These are phyloP conservation scores for Trypanosomatidae sp. DNA, from an alignment of 208 protist genomes.

Conservation along the genomic window DNA sequence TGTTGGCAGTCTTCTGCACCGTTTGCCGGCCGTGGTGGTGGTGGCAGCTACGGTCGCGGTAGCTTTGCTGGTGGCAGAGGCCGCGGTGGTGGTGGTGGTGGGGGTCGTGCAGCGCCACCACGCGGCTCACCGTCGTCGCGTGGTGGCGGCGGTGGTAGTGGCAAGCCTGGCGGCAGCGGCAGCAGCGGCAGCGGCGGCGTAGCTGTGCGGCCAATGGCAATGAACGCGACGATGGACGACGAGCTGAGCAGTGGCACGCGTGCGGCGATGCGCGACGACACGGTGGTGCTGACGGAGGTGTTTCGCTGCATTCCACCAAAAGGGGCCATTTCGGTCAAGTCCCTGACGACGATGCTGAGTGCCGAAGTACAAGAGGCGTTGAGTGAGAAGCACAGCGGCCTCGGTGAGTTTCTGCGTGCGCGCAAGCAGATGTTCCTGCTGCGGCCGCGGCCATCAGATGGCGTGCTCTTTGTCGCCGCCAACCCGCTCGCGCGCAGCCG, in stretches of 20 bases:
- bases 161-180: background rate
- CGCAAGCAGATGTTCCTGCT: constrained; percentile 73
- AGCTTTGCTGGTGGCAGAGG: too few relatives aligned
- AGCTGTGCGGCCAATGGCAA: background rate
- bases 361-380: constrained; percentile 60
- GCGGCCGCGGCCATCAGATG: constrained; percentile 21
- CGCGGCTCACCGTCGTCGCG: too few relatives aligned
- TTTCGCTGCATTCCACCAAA: constrained; percentile 35
- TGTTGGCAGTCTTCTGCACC: too few relatives aligned
- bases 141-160: constrained; percentile 1
- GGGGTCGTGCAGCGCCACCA: too few relatives aligned
- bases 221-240: constrained; percentile 41
- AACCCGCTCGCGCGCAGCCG: constrained; percentile 47
- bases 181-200: background rate
- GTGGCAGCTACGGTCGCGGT: too few relatives aligned
- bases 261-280: constrained; percentile 55
- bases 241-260: constrained; percentile 38
- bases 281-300: constrained; percentile 27
- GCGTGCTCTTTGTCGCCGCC: constrained; percentile 43
- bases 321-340: constrained; percentile 54
- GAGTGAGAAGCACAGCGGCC: constrained; percentile 53
- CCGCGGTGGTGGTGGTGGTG: too few relatives aligned
- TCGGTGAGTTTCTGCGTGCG: constrained; percentile 41
- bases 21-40: too few relatives aligned
- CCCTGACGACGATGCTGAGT: constrained; percentile 28